Evolutionary conservation across 2,329 filamentous ascomycete genomes (phyloP), one percentile per base, ranked within the genome.

Genomic region (Colletotrichum lini): DNA sequence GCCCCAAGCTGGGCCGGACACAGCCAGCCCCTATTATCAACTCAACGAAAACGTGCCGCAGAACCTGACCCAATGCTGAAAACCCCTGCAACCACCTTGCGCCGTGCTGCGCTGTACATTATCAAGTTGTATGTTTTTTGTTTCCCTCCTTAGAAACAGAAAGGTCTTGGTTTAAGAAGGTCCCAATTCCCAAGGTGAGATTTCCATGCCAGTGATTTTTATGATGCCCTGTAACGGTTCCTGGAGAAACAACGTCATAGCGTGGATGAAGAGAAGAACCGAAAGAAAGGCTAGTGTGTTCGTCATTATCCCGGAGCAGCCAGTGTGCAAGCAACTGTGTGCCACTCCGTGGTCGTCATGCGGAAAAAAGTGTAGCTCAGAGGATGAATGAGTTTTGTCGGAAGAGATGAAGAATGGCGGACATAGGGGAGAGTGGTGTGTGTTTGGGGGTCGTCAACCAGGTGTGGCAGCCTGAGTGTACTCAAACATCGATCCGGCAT

Each of bases 51-150:
- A 70, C 70, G 64, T 73, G 64, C 66, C 62, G 70, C 67, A 73
- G 71, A 73, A 79, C 76, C 66, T 79, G 73, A 81, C 78, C 79
- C 79, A 82, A 82, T 81, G 80, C 79, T 80, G 76, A 72, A 77
- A 72, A 68, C 76, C 80, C 78, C 78, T 75, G 76, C 80, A 75
- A 77, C 79, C 80, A 77, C 77, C 77, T 72, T 80, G 80, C 81
- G 80, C 80, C 79, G 76, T 80, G 78, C 78, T 80, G 81, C 79
- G 80, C 80, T 80, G 77, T 78, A 80, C 78, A 78, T 78, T 78
- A 77, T 79, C 79, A 73, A 73, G 72, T 69, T 74, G 70, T 73
- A 73, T 74, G 62, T 72, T 70, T 72, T 73, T 72, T 74, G 65
- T 73, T 72, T 63, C 68, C 68, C 58, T 49, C 58, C 61, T 63